phyloP scores from a whole-genome alignment of 768 basidiomycete species.

The Xerocomellus chrysenteron region DNA sequence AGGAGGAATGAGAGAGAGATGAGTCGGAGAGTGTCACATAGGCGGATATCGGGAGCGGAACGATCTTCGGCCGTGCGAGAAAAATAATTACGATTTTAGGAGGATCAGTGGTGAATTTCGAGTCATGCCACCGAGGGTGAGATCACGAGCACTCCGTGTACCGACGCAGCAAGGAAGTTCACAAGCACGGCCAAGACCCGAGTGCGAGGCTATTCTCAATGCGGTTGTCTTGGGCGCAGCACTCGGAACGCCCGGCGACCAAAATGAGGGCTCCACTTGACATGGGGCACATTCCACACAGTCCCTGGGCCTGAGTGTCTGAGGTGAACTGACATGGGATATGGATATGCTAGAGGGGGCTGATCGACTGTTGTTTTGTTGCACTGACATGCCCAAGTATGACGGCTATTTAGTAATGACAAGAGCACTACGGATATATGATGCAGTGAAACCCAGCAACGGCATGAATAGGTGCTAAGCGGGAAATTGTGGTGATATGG shows the following conservation, averaged over 20 bases:
- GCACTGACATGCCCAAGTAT: not conserved
- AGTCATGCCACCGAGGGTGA: too few relatives aligned
- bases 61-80: not conserved
- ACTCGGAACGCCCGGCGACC: not conserved
- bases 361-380: not conserved
- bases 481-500: not conserved
- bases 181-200: too few relatives aligned
- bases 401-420: constrained; percentile 17
- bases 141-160: too few relatives aligned
- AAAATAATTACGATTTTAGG: constrained; percentile 5
- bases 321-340: not conserved
- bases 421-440: constrained; percentile 2
- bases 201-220: not conserved
- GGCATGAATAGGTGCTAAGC: constrained; percentile 9
- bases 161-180: too few relatives aligned
- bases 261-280: not conserved
- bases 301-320: not conserved
- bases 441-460: constrained; percentile 16
- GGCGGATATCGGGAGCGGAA: constrained; percentile 8
- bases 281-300: not conserved
- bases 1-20: not conserved
- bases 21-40: not conserved
- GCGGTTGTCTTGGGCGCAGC: not conserved
- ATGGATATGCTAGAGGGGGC: too few relatives aligned
- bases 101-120: not conserved